Evolutionary conservation across 2,329 filamentous ascomycete species (phyloP), one percentile per base, ranked within the genome.

Genomic region (Trichoderma atrobrunneum): DNA sequence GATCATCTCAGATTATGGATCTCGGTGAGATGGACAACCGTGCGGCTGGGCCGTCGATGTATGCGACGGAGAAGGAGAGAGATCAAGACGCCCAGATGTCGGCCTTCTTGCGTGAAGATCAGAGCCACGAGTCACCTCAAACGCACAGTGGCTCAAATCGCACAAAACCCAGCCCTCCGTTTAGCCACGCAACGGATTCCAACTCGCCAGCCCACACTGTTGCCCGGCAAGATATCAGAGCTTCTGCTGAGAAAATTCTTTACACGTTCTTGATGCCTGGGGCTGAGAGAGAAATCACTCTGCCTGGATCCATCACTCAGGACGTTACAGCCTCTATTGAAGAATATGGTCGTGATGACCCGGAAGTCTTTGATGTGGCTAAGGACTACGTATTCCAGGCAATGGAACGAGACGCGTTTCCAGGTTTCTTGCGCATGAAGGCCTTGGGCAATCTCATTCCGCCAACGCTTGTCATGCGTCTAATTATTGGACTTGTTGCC

Each of bases 321-420:
- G 91, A 95, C 28, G 95, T 98, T 73, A 97, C 94, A 51, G 88
- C 91, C 24, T 89, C 93, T 16, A 97, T 99, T 74, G 96, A 99
- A 82, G 92, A 95, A 76, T 91, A 94, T 75, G 93, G 94, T 60
- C 91, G 96, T 77, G 96, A 98, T 78, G 96, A 99, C 79, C 96
- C 96, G 0, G 96, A 99, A 81, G 92, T 99, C 14, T 99, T 99
- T 78, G 96, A 98, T 80, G 91, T 93, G 24, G 96, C 96, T 70
- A 99, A 99, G 85, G 96, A 99, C 84, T 99, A 98, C 80, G 96
- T 98, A 74, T 99, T 98, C 82, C 97, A 99, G 83, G 97, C 97
- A 39, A 99, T 99, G 96, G 97, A 99, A 84, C 90, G 97, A 71
- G 96, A 99, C 84, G 96, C 97, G n/a, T 99, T 97, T 80, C 96